phyloP scores from a whole-genome alignment of 192 early-diverging fungal species.

The Spinellus fusiger region DNA sequence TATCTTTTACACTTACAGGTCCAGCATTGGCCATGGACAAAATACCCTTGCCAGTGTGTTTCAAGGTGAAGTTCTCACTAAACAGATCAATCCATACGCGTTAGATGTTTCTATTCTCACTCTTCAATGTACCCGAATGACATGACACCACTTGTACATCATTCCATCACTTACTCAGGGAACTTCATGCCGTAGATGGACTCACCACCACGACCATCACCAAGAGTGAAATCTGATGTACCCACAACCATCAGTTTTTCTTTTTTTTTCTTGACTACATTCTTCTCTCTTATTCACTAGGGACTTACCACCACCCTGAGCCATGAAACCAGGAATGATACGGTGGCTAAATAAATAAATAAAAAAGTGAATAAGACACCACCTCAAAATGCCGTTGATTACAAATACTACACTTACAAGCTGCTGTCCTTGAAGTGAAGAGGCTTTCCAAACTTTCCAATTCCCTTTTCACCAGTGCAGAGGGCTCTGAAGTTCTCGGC shows the following conservation, averaged over 20 bases:
- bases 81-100: no score
- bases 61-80: constrained; percentile 88
- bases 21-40: constrained; percentile 74
- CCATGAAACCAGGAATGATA: constrained; percentile 56
- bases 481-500: constrained; percentile 88
- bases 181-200: constrained; percentile 86
- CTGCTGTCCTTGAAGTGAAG: constrained; percentile 48
- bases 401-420: constrained; percentile 33
- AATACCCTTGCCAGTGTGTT: constrained; percentile 66
- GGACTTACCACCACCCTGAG: constrained; percentile 39
- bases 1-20: constrained; percentile 32
- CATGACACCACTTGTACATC: constrained; percentile 38
- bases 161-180: constrained; percentile 51
- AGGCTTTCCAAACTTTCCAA: constrained; percentile 54
- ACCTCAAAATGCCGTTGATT: not conserved
- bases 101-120: no score
- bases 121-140: constrained; percentile 5
- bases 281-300: not conserved
- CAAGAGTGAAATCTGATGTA: constrained; percentile 44
- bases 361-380: not conserved
- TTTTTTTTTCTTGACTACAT: not conserved
- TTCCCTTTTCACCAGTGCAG: constrained; percentile 57
- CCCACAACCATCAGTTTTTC: not conserved
- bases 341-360: constrained; percentile 39
- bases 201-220: constrained; percentile 72